Conservation (phyloP, 2,329 filamentous ascomycete species). For the Pestalotiopsis sp. region DNA sequence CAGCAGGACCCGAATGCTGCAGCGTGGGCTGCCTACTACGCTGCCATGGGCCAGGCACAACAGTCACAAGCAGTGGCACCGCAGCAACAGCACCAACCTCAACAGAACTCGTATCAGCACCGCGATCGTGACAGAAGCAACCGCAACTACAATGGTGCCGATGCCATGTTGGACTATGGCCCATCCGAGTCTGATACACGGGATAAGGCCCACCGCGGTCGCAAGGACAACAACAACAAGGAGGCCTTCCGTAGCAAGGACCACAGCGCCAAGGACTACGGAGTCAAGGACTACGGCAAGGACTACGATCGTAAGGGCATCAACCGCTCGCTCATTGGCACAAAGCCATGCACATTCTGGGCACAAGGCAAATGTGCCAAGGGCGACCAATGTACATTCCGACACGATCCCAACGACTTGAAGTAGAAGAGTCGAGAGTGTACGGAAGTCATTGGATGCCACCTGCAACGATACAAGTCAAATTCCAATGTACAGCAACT, state of each 20-base stretch:
- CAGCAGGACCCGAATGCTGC: conserved; percentile 13
- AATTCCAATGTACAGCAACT: neutral
- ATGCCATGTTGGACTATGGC: conserved; percentile 16
- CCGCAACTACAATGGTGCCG: neutral
- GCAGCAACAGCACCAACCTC: conserved; percentile 8
- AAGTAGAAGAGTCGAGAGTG: conserved; percentile 19
- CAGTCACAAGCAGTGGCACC: neutral
- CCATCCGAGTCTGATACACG: conserved; percentile 13
- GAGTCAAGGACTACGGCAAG: neutral
- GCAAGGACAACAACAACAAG: conserved; percentile 22
- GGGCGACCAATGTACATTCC: conserved; percentile 74
- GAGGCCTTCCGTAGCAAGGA: conserved; percentile 21
- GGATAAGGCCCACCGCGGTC: conserved; percentile 39
- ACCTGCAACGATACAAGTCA: neutral
- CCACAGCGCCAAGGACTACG: too few species aligned
- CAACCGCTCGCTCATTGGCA: conserved; percentile 63
- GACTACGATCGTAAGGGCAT: conserved; percentile 41
- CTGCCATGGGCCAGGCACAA: neutral
- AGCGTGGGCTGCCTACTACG: conserved; percentile 17
- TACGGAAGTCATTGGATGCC: neutral
- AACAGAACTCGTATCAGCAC: conserved; percentile 5
- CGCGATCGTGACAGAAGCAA: conserved; percentile 30
- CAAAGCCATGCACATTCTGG: conserved; percentile 72
- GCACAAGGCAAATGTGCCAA: conserved; percentile 72
- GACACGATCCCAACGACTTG: conserved; percentile 56